phyloP scores from a whole-genome alignment of 164 flowering plant genomes.

The Liquidambar formosana region DNA sequence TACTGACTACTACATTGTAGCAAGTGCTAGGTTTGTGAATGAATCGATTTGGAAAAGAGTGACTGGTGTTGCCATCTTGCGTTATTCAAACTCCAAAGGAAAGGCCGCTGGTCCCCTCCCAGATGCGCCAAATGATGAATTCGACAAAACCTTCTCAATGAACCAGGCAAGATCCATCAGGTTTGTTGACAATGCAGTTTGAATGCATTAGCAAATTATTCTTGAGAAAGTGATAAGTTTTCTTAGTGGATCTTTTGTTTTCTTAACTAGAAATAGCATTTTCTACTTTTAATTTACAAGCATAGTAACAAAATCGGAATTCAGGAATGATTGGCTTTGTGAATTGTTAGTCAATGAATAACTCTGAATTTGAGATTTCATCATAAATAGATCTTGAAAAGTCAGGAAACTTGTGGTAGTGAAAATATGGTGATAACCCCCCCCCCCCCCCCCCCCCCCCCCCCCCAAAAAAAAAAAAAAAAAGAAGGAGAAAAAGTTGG shows the following conservation, averaged over 20 bases:
- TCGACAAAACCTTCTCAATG: conserved; percentile 92
- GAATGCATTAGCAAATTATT: not conserved
- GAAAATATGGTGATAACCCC: no score
- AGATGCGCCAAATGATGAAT: conserved; percentile 74
- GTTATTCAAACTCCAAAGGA: conserved; percentile 85
- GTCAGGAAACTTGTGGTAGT: not conserved
- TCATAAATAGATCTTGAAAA: not conserved
- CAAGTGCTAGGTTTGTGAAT: conserved; percentile 94
- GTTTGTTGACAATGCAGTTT: conserved; percentile 32
- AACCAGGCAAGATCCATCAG: conserved; percentile 98
- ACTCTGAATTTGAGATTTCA: not conserved
- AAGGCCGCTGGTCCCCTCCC: conserved; percentile 85
- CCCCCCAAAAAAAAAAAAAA: no score
- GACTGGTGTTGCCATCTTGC: conserved; percentile 89
- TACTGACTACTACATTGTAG: conserved; percentile 91
- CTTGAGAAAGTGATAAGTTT: not conserved
- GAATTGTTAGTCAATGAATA: not conserved
- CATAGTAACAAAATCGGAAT: not conserved
- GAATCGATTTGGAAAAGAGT: conserved; percentile 78
- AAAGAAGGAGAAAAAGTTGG: no score
- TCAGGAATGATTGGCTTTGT: not conserved
- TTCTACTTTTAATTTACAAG: not conserved
- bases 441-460: no score
- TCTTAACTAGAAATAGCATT: not conserved
- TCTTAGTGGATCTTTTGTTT: not conserved